These are phyloP conservation scores for Xylaria sp. DNA, from an alignment of 2,329 filamentous ascomycete genomes.

Conservation along the genomic window DNA sequence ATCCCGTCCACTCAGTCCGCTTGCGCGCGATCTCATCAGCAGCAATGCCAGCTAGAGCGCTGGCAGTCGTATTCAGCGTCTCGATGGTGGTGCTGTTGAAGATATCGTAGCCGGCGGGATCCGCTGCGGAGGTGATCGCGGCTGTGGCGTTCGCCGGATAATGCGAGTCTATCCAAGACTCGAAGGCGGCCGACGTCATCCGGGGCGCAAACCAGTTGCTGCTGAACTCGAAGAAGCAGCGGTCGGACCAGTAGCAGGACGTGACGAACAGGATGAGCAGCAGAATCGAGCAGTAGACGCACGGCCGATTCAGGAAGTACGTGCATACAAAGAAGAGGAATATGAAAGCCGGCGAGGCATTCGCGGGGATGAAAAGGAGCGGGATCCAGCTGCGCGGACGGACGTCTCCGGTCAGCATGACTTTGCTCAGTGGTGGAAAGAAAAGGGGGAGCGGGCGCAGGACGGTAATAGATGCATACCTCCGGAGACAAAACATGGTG, in stretches of 20 bases:
- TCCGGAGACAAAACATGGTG: slow-evolving; percentile 70
- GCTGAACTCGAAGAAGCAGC: slow-evolving; percentile 91
- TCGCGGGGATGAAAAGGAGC: slow-evolving; percentile 87
- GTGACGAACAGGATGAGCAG: slow-evolving; percentile 94
- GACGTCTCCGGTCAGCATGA: slow-evolving; percentile 18
- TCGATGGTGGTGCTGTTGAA: slow-evolving; percentile 63
- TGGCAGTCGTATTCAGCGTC: slow-evolving; percentile 75
- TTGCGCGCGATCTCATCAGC: slow-evolving; percentile 68
- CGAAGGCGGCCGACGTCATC: slow-evolving; percentile 65
- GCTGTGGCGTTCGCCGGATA: slow-evolving; percentile 46
- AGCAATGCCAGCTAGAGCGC: slow-evolving; percentile 72
- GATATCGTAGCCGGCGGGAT: slow-evolving; percentile 42
- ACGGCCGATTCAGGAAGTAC: slow-evolving; percentile 95
- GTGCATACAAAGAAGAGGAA: slow-evolving; percentile 91
- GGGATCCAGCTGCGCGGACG: slow-evolving; percentile 75
- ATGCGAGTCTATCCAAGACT: slow-evolving; percentile 67
- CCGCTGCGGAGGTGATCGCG: slow-evolving; percentile 47
- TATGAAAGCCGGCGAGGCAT: slow-evolving; percentile 85
- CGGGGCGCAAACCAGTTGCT: slow-evolving; percentile 95
- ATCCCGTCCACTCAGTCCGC: slow-evolving; percentile 75
- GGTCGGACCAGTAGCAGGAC: slow-evolving; percentile 88
- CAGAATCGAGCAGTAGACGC: slow-evolving; percentile 96
- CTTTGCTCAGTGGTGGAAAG: not conserved
- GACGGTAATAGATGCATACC: slow-evolving; percentile 53
- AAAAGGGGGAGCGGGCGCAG: slow-evolving; percentile 13